Percentiles rank a stretch among this genome's conserved stretches.
Evolutionary conservation across 176 grass and related monocot genomes (phyloP).

Genomic region (Bonia amplexicaulis): DNA sequence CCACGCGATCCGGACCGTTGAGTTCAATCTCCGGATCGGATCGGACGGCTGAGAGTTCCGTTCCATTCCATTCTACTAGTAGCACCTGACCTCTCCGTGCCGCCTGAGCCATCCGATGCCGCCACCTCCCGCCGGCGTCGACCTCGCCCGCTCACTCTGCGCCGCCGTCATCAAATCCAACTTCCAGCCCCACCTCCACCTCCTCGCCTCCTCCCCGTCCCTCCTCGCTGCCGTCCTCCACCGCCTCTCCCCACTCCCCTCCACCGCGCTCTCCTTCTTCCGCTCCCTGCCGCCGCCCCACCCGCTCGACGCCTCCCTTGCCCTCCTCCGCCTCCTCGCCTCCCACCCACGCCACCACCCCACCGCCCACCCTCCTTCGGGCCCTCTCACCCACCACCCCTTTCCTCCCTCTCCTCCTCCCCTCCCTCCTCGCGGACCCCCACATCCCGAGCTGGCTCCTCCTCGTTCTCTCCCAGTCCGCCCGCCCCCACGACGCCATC

Average conservation of each 20-base stretch:
- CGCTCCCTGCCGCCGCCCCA: slow-evolving; percentile 29
- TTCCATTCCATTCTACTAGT: too few species aligned
- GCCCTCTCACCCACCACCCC: neutral
- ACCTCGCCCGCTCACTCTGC: slow-evolving; percentile 20
- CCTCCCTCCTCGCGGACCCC: slow-evolving; percentile 30
- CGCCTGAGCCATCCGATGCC: neutral
- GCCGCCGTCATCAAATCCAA: slow-evolving; percentile 29
- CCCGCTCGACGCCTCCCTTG: slow-evolving; percentile 31
- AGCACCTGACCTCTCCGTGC: too few species aligned
- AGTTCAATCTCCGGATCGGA: too few species aligned
- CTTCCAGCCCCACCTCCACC: neutral
- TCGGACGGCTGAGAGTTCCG: too few species aligned
- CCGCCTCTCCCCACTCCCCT: slow-evolving; percentile 27
- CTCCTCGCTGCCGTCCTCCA: neutral
- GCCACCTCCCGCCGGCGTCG: neutral
- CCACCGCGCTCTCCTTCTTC: slow-evolving; percentile 28
- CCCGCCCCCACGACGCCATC: slow-evolving; percentile 18
- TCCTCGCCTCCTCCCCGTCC: neutral
- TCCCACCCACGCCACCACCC: slow-evolving; percentile 34
- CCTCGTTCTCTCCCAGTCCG: slow-evolving; percentile 11
- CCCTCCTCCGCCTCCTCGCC: slow-evolving; percentile 33
- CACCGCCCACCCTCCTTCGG: slow-evolving; percentile 5
- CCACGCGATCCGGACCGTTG: too few species aligned
- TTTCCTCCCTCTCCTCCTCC: neutral
- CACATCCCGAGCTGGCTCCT: slow-evolving; percentile 41